Evolutionary conservation across 2,329 filamentous ascomycete species (phyloP).

Genomic region (Mariannaea sp.): DNA sequence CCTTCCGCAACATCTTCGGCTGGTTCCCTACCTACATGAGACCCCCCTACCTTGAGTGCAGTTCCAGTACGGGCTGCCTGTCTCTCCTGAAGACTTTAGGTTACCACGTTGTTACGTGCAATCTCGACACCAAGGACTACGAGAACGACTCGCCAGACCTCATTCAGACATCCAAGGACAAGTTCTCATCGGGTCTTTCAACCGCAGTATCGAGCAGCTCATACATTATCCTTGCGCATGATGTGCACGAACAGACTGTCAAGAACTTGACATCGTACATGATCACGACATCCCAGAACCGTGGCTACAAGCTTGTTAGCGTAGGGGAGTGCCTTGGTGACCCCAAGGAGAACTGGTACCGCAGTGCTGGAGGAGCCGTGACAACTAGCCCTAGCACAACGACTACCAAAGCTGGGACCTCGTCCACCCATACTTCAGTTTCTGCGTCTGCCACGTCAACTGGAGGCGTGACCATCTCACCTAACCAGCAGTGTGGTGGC

Average conservation of each 20-base stretch:
- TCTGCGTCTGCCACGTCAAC: constrained; percentile 20
- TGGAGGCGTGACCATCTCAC: constrained; percentile 14
- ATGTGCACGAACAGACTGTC: constrained; percentile 54
- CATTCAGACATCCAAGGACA: constrained; percentile 52
- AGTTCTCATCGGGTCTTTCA: constrained; percentile 44
- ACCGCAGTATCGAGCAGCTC: constrained; percentile 33
- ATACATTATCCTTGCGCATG: constrained; percentile 59
- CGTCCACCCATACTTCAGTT: not conserved
- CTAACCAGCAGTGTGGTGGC: constrained; percentile 25
- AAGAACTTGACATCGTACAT: constrained; percentile 48
- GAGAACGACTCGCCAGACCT: constrained; percentile 53
- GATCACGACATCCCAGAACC: constrained; percentile 45
- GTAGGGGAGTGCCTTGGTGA: constrained; percentile 63
- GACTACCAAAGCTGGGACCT: constrained; percentile 5
- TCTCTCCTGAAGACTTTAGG: constrained; percentile 46
- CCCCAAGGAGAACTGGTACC: constrained; percentile 55
- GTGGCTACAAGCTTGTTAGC: constrained; percentile 54
- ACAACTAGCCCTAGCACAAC: constrained; percentile 2
- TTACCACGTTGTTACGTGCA: constrained; percentile 61
- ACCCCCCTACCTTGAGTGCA: constrained; percentile 50
- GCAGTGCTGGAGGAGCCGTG: constrained; percentile 31
- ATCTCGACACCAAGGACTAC: constrained; percentile 65
- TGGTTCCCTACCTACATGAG: constrained; percentile 49
- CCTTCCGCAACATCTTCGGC: constrained; percentile 47
- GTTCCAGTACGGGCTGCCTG: constrained; percentile 43